phyloP scores from a whole-genome alignment of 495 filamentous ascomycete species.

The Cryomyces minteri region DNA sequence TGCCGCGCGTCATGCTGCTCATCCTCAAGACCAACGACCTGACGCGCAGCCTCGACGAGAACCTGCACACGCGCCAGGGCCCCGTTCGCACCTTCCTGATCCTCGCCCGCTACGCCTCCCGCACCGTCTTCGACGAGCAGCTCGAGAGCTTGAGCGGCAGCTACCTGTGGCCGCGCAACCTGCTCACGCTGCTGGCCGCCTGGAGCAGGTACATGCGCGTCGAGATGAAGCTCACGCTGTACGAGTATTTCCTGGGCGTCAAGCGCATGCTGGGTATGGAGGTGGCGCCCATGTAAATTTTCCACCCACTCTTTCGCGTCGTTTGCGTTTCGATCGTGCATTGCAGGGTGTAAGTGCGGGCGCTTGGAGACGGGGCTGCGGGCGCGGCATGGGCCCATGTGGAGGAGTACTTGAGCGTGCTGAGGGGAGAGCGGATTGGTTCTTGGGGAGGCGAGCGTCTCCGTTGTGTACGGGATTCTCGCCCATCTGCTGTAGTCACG shows the following conservation, averaged over 20 bases:
- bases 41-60: slow-evolving; percentile 86
- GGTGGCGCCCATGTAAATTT: too few species aligned
- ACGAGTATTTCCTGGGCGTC: slow-evolving; percentile 38
- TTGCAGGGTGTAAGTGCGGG: too few species aligned
- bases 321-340: too few species aligned
- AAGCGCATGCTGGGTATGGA: slow-evolving; percentile 26
- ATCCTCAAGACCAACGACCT: slow-evolving; percentile 98
- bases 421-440: too few species aligned
- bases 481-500: too few species aligned
- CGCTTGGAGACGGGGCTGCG: too few species aligned
- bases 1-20: slow-evolving; percentile 79
- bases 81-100: slow-evolving; percentile 85
- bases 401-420: too few species aligned
- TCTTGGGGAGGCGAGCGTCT: too few species aligned
- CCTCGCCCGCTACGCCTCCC: slow-evolving; percentile 77
- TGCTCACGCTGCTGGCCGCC: slow-evolving; percentile 34
- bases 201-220: slow-evolving; percentile 42
- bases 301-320: too few species aligned
- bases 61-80: slow-evolving; percentile 73
- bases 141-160: slow-evolving; percentile 55
- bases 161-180: slow-evolving; percentile 32
- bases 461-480: too few species aligned
- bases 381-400: too few species aligned
- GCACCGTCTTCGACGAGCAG: slow-evolving; percentile 76
- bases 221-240: slow-evolving; percentile 41